Percentiles rank a stretch among this genome's conserved stretches.
These are phyloP conservation scores for Xerocomellus amylosporus DNA, from an alignment of 768 basidiomycete species.

Conservation along the genomic window DNA sequence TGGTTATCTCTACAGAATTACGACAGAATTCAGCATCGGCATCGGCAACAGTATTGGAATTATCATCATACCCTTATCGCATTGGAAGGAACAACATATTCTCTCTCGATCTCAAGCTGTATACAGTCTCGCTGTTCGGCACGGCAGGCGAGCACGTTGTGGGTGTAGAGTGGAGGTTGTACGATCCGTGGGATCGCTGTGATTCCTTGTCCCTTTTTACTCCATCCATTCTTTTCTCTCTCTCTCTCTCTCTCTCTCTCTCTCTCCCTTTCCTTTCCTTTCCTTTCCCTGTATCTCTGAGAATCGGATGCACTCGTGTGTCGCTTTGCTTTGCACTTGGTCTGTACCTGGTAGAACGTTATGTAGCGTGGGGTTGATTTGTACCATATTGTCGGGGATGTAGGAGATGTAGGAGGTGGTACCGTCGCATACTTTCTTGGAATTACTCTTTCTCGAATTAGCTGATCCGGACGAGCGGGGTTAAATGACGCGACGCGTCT, in stretches of 20 bases:
- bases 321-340: slow-evolving; percentile 22
- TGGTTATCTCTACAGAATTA: slow-evolving; percentile 7
- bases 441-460: slow-evolving; percentile 1
- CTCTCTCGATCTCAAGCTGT: slow-evolving; percentile 25
- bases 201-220: slow-evolving; percentile 8
- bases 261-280: background rate
- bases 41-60: slow-evolving; percentile 16
- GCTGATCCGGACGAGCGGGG: background rate
- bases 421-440: slow-evolving; percentile 22
- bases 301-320: slow-evolving; percentile 9
- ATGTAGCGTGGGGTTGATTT: slow-evolving; percentile 17
- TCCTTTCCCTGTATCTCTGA: slow-evolving; percentile 17
- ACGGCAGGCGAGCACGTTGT: slow-evolving; percentile 2
- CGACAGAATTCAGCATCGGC: slow-evolving; percentile 14
- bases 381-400: slow-evolving; percentile 20
- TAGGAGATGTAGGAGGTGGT: slow-evolving; percentile 10
- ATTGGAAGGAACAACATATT: slow-evolving; percentile 19
- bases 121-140: slow-evolving; percentile 9
- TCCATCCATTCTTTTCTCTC: background rate
- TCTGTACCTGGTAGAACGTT: slow-evolving; percentile 19
- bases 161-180: slow-evolving; percentile 19
- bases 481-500: slow-evolving; percentile 22
- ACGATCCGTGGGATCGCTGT: slow-evolving; percentile 12
- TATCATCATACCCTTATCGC: slow-evolving; percentile 23
- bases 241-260: background rate